Base-by-base conservation (phyloP, 495 filamentous ascomycete genomes). In the Aspergillus indologenus region DNA sequence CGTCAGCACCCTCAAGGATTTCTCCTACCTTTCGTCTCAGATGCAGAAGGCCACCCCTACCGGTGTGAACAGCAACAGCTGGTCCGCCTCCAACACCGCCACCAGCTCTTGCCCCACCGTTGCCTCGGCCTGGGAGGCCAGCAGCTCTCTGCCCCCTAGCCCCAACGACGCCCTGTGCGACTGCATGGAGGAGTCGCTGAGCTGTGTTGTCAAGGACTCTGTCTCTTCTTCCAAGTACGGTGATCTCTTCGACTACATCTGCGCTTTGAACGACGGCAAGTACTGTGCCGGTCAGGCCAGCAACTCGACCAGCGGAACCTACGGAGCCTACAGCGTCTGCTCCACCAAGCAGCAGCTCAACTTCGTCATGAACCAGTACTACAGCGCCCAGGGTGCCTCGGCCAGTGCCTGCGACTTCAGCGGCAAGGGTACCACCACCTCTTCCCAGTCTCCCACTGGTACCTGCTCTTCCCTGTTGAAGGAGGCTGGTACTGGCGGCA, bases 281-380 rank as follows among this genome's bases (percentile, higher is more conserved):
- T 94, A 62, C 61, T 62, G 92, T 74, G 77, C 69, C 11, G 92
- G 90, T 59, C 90, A 98, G 71, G 70, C 66, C 53, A 72, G 80
- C 61, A 88, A 96, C 71, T 77, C 77, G 20, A 83, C 80, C 61
- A 81, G 76, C 31, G 94, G 91, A 55, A 77, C 76, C 15, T 98
- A 95, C 73, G 94, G 94, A 31, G 86, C 90, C 15, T 98, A 92
- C 79, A 85, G 85, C 71, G 94, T 96, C 86, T 98, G 94, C 81
- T 83, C 79, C 61, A 51, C 84, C 64, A 82, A 79, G 61, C 81
- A 96, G 75, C 83, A 92, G 76, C 85, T 98, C 24, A 87, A 83
- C 45, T 96, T 85, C 70, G 91, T 87, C 53, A 85, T 98, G 69
- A 85, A 96, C 77, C 69, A 74, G 56, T 98, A 95, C 83, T 94